Evolutionary conservation across 176 grass and related monocot genomes (phyloP), one percentile per base, ranked within the genome.

Genomic region (Eragrostis nindensis): DNA sequence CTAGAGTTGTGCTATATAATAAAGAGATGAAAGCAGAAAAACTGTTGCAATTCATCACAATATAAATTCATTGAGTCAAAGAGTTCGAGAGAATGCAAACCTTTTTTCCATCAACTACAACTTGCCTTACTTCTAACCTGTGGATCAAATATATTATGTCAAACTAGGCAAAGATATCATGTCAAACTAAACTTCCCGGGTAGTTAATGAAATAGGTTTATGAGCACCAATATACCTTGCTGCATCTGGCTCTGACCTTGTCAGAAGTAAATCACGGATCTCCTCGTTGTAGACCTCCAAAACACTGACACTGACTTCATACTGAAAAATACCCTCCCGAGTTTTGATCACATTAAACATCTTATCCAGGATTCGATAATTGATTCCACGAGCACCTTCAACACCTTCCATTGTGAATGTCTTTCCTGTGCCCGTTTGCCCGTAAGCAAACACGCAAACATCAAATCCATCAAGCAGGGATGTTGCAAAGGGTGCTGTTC

Each of bases 401-500:
- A 59, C 88, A 4, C 96, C 96, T 87, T 98, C 96, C 96, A 98
- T 98, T 52, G 96, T 98, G 77, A 93, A 98, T 62, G 96, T 95
- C 88, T 98, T 98, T 25, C 96, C 96, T 14, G 96, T 98, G 29
- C 96, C 96, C 0, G 96, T 98, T 54, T 98, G 92, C 7, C 92
- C 96, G 19, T 93, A 98, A 73, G 96, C 96, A 82, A 98, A 98
- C 64, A 98, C 95, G 14, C 96, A 98, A 17, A 93, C 92, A 82
- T 98, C 95, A 73, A 87, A 98, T 48, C 96, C 96, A 69, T 98
- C 96, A 84, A 98, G 75, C 38, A 98, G 92, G 0, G 96, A 98
- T 64, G 86, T 95, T 62, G 96, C 96, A 59, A 93, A 83, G 56
- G 96, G 88, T 0, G 88, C 81, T 72, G 90, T 98, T 89, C 73